Evolutionary conservation across 164 flowering plant species (phyloP), one percentile per base, ranked within the genome.

Genomic region (Umbellularia californica): DNA sequence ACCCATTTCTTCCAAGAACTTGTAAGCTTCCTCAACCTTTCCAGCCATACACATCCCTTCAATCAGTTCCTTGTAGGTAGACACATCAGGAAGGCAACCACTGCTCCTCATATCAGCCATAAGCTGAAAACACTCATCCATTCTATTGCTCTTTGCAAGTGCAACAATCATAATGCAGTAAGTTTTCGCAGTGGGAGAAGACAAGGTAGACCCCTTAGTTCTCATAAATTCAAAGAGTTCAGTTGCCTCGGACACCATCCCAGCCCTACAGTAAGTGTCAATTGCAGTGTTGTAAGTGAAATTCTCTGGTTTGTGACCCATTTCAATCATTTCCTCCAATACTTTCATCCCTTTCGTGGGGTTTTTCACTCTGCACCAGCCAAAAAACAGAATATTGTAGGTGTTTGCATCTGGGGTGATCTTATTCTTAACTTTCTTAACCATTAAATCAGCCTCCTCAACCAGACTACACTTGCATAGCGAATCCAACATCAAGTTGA

Each of bases 81-180:
- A 87, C 69, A 95, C 98, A 85, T 95, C 97, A 73, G 98, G 98
- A 68, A 95, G 88, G 77, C 90, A 89, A 66, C 99, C 99, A 70
- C 88, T 87, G 41, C 27, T 82, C 62, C 86, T 86, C 99, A 95
- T 95, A 65, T 90, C 90, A 33, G 77, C 82, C 9, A 93, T 65
- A 70, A 90, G 81, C 71, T 77, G 79, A 78, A 84, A 87, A 76
- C 94, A 86, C 14, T 95, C 97, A 27, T 89, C 94, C 86, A 88
- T 87, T 79, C 84, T 87, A 79, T 88, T 84, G 35, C 72, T 77
- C 75, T 80, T 79, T 14, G 85, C 89, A 69, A 92, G 78, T 65
- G 98, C 97, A 69, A 81, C 84, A 77, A 94, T 95, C 92, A 95
- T 87, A 58, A 88, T 86, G 5, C 91, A 76, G 74, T 94, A 95